These are phyloP conservation scores for Trichoderma harzianum DNA, from an alignment of 2,329 filamentous ascomycete genomes.

Conservation along the genomic window DNA sequence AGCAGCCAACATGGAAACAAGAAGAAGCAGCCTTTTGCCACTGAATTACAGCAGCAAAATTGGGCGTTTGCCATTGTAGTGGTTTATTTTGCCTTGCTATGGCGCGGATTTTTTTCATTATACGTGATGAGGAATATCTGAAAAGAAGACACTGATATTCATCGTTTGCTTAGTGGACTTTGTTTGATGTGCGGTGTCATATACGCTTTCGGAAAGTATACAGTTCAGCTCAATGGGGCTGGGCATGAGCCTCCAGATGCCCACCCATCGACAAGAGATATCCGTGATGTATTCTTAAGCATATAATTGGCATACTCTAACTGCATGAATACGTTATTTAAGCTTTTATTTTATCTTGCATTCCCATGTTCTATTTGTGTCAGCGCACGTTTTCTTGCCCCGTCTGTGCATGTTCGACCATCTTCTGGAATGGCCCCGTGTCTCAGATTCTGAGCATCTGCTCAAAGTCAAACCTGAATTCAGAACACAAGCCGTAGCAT, in stretches of 20 bases:
- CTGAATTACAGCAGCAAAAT: background rate
- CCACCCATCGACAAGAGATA: background rate
- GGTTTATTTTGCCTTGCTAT: background rate
- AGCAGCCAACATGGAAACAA: constrained; percentile 4
- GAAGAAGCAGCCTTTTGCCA: background rate
- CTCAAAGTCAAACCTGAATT: background rate
- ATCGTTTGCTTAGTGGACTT: background rate
- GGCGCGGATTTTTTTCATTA: background rate
- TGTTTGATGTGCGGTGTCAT: background rate
- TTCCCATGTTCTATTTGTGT: background rate
- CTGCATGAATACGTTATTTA: background rate
- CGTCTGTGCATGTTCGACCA: background rate
- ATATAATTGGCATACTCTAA: background rate
- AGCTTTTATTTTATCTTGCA: background rate
- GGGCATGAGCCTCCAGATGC: background rate
- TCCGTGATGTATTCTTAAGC: background rate
- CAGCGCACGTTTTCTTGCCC: background rate
- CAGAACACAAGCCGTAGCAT: background rate
- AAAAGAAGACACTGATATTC: background rate
- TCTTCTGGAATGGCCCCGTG: background rate
- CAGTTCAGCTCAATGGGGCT: background rate
- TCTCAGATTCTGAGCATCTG: background rate
- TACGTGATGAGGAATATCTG: background rate
- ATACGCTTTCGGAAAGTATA: background rate
- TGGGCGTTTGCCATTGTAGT: background rate